Base-by-base conservation (phyloP, 1,284 basidiomycete genomes). In the Naganishia albida region DNA sequence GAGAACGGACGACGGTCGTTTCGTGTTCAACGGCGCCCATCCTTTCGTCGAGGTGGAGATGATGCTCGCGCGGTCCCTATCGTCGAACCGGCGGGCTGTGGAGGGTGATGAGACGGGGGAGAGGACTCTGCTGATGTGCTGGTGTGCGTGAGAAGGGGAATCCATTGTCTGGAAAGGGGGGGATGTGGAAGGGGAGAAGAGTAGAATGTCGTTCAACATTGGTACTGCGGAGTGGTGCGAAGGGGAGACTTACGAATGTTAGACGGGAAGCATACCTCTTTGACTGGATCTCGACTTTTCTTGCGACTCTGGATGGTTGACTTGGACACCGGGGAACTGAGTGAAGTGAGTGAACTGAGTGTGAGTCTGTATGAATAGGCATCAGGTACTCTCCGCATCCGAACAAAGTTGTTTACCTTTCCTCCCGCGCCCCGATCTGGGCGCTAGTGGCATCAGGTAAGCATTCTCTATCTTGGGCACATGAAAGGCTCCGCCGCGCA, bases 11-110 rank as follows among this genome's bases (percentile, higher is more conserved):
- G 74, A 72, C 10, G 75, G 73, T 64, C 79, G 79, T 65, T 74
- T 72, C 68, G 79, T 79, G 48, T 78, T 73, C 7, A 80, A 72
- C 0, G 80, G 80, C 7, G 77, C 78, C 80, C 80, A 81, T 10
- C 80, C 80, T 69, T 79, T 77, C 34, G 77, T 73, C 28, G 76
- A 77, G 25, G 77, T 77, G 30, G 67, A 67, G 46, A 78, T 76
- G 72, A 80, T 78, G 51, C 49, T 53, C 23, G 56, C 56, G 23
- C 56, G 56, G 20, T 60, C 56, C 25, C 56, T 30, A 13, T 60
- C 56, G 23, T 60, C 56, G 44, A 60, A 60, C 13, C 56, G 56
- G 20, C 56, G 46, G 18, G 56, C 28, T 25, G 56, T 25, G 2
- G 56, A 49, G 15, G 56, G 56, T 0, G 56, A 60, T 13, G 56